Evolutionary conservation across 192 early-diverging fungal species (phyloP).

Genomic region (Linnemannia zychae): DNA sequence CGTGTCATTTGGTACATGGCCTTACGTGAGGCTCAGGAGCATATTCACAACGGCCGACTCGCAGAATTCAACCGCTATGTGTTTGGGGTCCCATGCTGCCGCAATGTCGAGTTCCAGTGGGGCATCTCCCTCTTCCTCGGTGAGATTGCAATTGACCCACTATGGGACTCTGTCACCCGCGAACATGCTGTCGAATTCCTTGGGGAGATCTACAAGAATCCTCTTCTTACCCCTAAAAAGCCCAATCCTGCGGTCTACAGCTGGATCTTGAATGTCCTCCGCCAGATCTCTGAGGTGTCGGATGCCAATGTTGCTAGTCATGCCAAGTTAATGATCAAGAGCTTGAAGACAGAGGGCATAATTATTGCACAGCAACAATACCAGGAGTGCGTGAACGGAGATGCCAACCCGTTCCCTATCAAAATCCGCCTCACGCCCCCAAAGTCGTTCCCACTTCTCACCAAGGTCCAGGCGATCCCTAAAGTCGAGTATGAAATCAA

Average conservation of each 20-base stretch:
- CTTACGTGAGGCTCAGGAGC: not conserved
- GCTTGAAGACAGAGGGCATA: not conserved
- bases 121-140: slow-evolving; percentile 8
- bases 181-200: slow-evolving; percentile 12
- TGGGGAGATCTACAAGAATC: slow-evolving; percentile 4
- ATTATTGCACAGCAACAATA: not conserved
- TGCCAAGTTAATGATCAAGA: not conserved
- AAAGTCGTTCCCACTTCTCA: not conserved
- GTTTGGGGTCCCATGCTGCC: not conserved
- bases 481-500: not conserved
- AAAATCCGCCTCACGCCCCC: not conserved
- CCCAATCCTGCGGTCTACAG: not conserved
- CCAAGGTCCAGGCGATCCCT: slow-evolving; percentile 1
- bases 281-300: not conserved
- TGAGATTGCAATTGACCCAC: slow-evolving; percentile 2
- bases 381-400: not conserved
- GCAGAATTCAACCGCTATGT: not conserved
- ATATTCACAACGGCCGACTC: not conserved
- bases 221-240: too few relatives aligned
- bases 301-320: not conserved
- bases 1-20: not conserved
- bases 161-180: not conserved
- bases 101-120: slow-evolving; percentile 7
- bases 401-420: not conserved
- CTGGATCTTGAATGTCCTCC: slow-evolving; percentile 14